Conservation (phyloP, 1,139 yeast genomes). For the Sugiyamaella castrensis region DNA sequence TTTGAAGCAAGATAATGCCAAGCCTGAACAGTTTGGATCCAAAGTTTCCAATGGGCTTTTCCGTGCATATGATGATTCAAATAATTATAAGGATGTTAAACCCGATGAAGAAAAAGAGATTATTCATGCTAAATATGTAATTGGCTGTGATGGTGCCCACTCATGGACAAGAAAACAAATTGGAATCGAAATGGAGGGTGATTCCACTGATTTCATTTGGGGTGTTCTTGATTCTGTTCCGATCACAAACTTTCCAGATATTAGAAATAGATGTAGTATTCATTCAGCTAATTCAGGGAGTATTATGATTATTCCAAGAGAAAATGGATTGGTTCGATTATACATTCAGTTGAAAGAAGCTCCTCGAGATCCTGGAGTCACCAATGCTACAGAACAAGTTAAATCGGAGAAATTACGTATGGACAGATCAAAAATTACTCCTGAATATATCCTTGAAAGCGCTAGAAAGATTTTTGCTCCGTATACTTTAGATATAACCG, state of each 20-base stretch:
- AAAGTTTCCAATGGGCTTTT: slow-evolving; percentile 35
- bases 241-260: slow-evolving; percentile 41
- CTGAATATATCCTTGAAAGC: slow-evolving; percentile 33
- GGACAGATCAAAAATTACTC: slow-evolving; percentile 36
- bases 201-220: slow-evolving; percentile 41
- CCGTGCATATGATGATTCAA: slow-evolving; percentile 38
- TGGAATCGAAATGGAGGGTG: slow-evolving; percentile 38
- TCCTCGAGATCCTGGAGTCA: slow-evolving; percentile 27
- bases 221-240: slow-evolving; percentile 42
- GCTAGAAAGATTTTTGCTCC: slow-evolving; percentile 39
- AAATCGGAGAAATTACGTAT: slow-evolving; percentile 29
- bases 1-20: slow-evolving; percentile 26
- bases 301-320: slow-evolving; percentile 41
- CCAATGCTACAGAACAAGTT: slow-evolving; percentile 6
- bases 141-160: slow-evolving; percentile 44
- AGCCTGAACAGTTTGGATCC: slow-evolving; percentile 34
- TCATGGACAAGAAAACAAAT: slow-evolving; percentile 39
- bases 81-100: slow-evolving; percentile 13
- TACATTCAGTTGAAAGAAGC: slow-evolving; percentile 38
- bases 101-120: slow-evolving; percentile 13
- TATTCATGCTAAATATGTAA: slow-evolving; percentile 38
- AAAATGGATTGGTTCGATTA: slow-evolving; percentile 37
- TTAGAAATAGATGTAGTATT: slow-evolving; percentile 39
- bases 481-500: slow-evolving; percentile 36
- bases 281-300: slow-evolving; percentile 39